Evolutionary conservation across 1,284 basidiomycete species (phyloP).

Genomic region (Trametes hirsuta): DNA sequence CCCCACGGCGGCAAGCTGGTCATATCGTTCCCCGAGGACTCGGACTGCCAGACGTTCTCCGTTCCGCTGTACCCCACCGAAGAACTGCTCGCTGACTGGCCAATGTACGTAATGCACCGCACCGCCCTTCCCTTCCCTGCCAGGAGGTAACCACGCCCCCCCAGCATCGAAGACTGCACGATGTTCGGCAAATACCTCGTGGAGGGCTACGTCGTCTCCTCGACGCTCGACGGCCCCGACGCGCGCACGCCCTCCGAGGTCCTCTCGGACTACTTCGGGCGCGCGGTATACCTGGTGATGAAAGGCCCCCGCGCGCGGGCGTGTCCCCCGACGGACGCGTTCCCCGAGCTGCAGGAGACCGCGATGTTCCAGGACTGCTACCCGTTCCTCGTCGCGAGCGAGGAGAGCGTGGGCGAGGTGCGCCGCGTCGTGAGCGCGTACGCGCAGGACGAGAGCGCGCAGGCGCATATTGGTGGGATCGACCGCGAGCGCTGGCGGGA

Average conservation of each 20-base stretch:
- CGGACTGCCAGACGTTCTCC: constrained; percentile 55
- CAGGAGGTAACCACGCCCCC: neutral
- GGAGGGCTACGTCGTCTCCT: constrained; percentile 64
- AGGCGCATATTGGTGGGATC: constrained; percentile 49
- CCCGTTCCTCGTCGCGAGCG: constrained; percentile 65
- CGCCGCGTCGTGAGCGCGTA: constrained; percentile 48
- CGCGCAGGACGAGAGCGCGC: constrained; percentile 22
- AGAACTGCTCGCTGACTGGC: constrained; percentile 54
- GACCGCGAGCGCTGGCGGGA: constrained; percentile 54
- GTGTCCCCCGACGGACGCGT: constrained; percentile 53
- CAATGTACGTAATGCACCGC: constrained; percentile 45
- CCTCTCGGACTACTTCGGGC: constrained; percentile 62
- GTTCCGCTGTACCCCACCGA: constrained; percentile 59
- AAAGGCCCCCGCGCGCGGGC: constrained; percentile 63
- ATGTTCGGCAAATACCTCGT: constrained; percentile 53
- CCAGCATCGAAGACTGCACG: constrained; percentile 55
- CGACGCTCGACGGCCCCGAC: constrained; percentile 36
- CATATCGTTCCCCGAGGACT: constrained; percentile 61
- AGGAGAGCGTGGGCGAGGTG: constrained; percentile 60
- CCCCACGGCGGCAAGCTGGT: constrained; percentile 51
- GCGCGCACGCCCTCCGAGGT: constrained; percentile 48
- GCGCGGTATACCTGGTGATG: constrained; percentile 61
- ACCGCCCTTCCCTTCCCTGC: neutral
- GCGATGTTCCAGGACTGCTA: constrained; percentile 73
- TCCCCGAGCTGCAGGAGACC: constrained; percentile 58